phyloP scores from a whole-genome alignment of 768 basidiomycete species.

The Candolleomyces aberdarensis region DNA sequence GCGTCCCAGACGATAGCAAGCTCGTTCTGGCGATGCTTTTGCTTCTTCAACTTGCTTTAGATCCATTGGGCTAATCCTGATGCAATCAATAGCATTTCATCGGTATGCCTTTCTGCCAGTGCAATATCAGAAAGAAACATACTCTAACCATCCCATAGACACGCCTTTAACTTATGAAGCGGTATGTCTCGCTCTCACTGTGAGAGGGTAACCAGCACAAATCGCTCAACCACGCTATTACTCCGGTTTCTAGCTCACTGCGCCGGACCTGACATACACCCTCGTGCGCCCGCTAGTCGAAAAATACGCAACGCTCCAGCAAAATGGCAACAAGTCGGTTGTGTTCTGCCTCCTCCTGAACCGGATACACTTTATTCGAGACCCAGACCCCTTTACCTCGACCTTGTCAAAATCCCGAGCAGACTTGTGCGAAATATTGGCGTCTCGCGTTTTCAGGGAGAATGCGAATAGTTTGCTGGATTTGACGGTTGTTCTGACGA shows the following conservation, averaged over 20 bases:
- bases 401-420: slow-evolving; percentile 75
- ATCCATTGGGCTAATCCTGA: slow-evolving; percentile 4
- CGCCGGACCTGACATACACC: slow-evolving; percentile 88
- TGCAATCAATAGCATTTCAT: slow-evolving; percentile 57
- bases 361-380: slow-evolving; percentile 79
- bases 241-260: slow-evolving; percentile 51
- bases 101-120: slow-evolving; percentile 39
- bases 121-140: neutral
- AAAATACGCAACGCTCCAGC: slow-evolving; percentile 76
- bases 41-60: neutral
- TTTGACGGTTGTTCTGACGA: slow-evolving; percentile 69
- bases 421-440: slow-evolving; percentile 85
- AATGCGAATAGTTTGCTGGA: slow-evolving; percentile 67
- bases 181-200: slow-evolving; percentile 36
- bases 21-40: neutral
- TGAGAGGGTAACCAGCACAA: neutral
- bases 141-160: slow-evolving; percentile 41
- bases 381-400: slow-evolving; percentile 67
- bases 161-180: slow-evolving; percentile 82
- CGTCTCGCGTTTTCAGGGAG: slow-evolving; percentile 72
- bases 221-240: neutral
- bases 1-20: neutral
- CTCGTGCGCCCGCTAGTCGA: slow-evolving; percentile 85
- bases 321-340: slow-evolving; percentile 72
- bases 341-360: slow-evolving; percentile 90